phyloP scores from a whole-genome alignment of 371 early-diverging fungal genomes.

The Circinella minor region DNA sequence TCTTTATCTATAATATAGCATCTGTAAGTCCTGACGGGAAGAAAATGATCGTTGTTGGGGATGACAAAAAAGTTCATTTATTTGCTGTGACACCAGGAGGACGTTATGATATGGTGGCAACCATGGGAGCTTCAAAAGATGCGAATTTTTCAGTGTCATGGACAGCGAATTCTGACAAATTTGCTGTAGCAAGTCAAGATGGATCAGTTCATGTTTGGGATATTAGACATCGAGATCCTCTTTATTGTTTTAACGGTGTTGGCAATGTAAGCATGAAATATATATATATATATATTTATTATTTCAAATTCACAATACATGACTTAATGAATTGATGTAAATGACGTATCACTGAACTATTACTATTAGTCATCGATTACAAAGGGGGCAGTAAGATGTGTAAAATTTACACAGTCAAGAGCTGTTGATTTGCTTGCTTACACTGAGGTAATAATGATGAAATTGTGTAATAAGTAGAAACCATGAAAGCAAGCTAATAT shows the following conservation, averaged over 20 bases:
- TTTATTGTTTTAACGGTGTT: constrained; percentile 51
- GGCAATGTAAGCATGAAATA: constrained; percentile 24
- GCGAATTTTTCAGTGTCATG: constrained; percentile 64
- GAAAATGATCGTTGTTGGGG: constrained; percentile 84
- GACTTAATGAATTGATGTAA: too few relatives aligned
- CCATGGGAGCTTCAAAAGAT: constrained; percentile 64
- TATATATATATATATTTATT: background rate
- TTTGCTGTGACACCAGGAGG: constrained; percentile 68
- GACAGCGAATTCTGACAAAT: constrained; percentile 72
- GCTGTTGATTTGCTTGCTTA: constrained; percentile 83
- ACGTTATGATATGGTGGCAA: constrained; percentile 66
- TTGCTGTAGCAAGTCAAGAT: constrained; percentile 87
- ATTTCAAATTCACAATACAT: background rate
- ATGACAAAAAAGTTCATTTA: constrained; percentile 80
- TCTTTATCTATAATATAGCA: background rate
- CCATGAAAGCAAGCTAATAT: background rate
- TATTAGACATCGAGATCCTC: constrained; percentile 34
- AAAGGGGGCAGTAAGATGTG: constrained; percentile 84
- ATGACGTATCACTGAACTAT: too few relatives aligned
- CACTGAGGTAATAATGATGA: constrained; percentile 63
- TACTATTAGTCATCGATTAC: constrained; percentile 47
- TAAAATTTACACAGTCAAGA: constrained; percentile 83
- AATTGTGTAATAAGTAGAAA: background rate
- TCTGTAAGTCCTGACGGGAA: constrained; percentile 83
- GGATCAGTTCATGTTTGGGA: constrained; percentile 83